Evolutionary conservation across 2,329 filamentous ascomycete genomes (phyloP), one percentile per base, ranked within the genome.

Genomic region (Sporothrix sp.): DNA sequence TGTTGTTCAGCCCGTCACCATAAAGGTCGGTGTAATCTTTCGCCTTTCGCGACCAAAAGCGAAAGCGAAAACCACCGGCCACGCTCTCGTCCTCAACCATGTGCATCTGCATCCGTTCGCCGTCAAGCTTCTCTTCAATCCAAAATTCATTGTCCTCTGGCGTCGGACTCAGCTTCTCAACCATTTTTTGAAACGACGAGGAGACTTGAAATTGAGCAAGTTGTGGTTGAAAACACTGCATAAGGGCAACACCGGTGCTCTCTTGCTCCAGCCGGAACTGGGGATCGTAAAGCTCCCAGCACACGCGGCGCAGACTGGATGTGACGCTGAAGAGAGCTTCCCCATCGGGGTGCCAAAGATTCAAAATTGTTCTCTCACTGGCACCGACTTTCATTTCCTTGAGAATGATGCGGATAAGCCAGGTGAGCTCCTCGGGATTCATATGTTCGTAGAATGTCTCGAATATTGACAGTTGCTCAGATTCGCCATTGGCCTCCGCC

Each of bases 81-180:
- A 81, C 69, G 1, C 66, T 67, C 3, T 80, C 70, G 57, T 96
- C 87, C 52, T 85, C 74, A 11, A 79, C 67, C 85, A 97, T 90
- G 65, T 98, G 93, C 63, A 98, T 75, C 65, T 98, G 93, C 84
- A 98, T 96, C 23, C 93, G 80, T 67, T 98, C 93, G 1, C 93
- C 93, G 58, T 98, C 93, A 8, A 98, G 72, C 66, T 98, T 98
- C 68, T 98, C 93, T 65, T 98, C 93, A 43, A 97, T 93, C 89
- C 90, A 97, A 62, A 94, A 98, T 8, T 85, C 80, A 0, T 76
- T 72, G 48, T 94, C 82, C 0, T 87, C 81, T 21, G 83, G 77
- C 0, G 79, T 83, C 0, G 76, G 73, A 2, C 79, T 77, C 66
- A 84, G 66, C 50, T 75, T 81, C 16, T 79, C 72, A 1, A 94